These are phyloP conservation scores for Rhodotorula taiwanensis DNA, from an alignment of 768 basidiomycete species.

Conservation along the genomic window DNA sequence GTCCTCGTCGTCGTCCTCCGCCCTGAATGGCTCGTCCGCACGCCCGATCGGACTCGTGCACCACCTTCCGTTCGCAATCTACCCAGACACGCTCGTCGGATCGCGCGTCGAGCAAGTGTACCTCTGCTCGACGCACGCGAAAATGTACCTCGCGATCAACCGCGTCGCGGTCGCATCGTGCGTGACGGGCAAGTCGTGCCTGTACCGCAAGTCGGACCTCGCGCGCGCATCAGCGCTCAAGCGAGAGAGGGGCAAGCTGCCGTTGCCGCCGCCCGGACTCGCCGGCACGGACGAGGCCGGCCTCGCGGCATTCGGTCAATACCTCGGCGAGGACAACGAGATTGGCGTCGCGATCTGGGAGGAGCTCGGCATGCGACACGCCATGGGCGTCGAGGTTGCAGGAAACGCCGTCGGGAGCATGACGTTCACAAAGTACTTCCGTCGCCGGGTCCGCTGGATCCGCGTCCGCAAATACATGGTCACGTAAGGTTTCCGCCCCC, in stretches of 20 bases:
- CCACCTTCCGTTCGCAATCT: slow-evolving; percentile 85
- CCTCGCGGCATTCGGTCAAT: slow-evolving; percentile 72
- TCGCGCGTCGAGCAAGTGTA: slow-evolving; percentile 86
- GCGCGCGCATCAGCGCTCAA: slow-evolving; percentile 57
- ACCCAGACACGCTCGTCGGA: slow-evolving; percentile 61
- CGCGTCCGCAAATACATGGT: slow-evolving; percentile 94
- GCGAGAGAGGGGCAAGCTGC: slow-evolving; percentile 4
- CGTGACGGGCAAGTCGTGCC: slow-evolving; percentile 90
- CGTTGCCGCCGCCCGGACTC: background rate
- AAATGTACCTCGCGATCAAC: slow-evolving; percentile 98
- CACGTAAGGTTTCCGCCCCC: slow-evolving; percentile 41
- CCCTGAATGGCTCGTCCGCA: slow-evolving; percentile 24
- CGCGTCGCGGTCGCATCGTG: slow-evolving; percentile 81
- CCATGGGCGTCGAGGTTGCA: slow-evolving; percentile 83
- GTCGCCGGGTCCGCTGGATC: slow-evolving; percentile 90
- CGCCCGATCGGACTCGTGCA: slow-evolving; percentile 71
- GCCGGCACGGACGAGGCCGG: slow-evolving; percentile 16
- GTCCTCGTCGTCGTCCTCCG: slow-evolving; percentile 51
- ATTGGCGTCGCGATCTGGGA: slow-evolving; percentile 90
- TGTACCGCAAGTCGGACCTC: slow-evolving; percentile 84
- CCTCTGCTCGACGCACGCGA: slow-evolving; percentile 94
- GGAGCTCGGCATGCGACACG: slow-evolving; percentile 77
- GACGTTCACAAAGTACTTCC: slow-evolving; percentile 73
- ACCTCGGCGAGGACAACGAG: slow-evolving; percentile 97
- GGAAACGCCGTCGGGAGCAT: slow-evolving; percentile 83